A percentile compares a stretch with the other conserved stretches of the same genome.
These are phyloP conservation scores for Auriscalpium microsporum DNA, from an alignment of 768 basidiomycete genomes.

Conservation along the genomic window DNA sequence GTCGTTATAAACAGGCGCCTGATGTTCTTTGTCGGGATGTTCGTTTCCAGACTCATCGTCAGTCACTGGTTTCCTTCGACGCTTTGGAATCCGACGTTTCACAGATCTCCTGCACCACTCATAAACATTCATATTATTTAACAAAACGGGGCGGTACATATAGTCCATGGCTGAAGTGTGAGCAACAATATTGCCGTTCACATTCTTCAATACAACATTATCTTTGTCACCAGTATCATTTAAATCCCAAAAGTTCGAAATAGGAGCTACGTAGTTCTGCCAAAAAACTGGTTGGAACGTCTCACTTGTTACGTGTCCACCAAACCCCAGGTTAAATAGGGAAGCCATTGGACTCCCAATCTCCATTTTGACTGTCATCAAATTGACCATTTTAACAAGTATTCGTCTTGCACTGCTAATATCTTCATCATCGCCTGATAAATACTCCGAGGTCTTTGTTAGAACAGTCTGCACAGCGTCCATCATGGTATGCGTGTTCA, in stretches of 20 bases:
- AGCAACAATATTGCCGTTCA: slow-evolving; percentile 11
- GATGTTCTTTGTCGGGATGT: background rate
- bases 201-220: slow-evolving; percentile 9
- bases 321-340: slow-evolving; percentile 26
- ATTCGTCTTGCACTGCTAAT: slow-evolving; percentile 21
- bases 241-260: slow-evolving; percentile 9
- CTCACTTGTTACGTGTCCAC: slow-evolving; percentile 32
- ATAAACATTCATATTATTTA: slow-evolving; percentile 19
- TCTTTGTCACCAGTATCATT: background rate
- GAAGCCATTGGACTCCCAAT: slow-evolving; percentile 30
- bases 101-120: slow-evolving; percentile 16
- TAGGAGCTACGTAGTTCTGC: slow-evolving; percentile 24
- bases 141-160: slow-evolving; percentile 17
- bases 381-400: slow-evolving; percentile 31
- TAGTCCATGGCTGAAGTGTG: slow-evolving; percentile 27
- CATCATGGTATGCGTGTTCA: slow-evolving; percentile 34
- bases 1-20: too few relatives aligned
- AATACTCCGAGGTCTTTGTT: slow-evolving; percentile 16
- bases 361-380: slow-evolving; percentile 28
- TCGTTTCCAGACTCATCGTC: too few relatives aligned
- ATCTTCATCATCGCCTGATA: slow-evolving; percentile 1
- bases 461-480: slow-evolving; percentile 21
- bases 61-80: background rate
- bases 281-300: slow-evolving; percentile 27
- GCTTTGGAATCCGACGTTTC: background rate